Base-by-base conservation (phyloP, 768 basidiomycete genomes). In the Ramaria sp. region DNA sequence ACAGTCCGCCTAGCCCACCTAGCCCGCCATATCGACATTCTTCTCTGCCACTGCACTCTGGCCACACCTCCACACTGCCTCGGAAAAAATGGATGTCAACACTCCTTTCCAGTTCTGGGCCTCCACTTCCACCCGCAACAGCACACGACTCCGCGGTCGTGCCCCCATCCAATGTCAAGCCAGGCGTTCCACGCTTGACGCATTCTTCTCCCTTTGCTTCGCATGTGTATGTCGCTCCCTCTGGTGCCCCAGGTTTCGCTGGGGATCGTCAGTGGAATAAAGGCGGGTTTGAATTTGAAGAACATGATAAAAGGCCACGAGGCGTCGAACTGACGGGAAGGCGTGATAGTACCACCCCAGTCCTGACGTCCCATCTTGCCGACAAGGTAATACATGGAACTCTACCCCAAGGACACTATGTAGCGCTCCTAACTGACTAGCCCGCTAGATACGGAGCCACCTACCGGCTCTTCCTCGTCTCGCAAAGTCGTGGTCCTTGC, bases 381-480 rank as follows among this genome's bases (percentile, higher is more conserved):
- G 75, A 82, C 61, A 59, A 75, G 70, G 90, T 91, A 63, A 37
- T 10, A 41, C 20, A 17, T 30, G 30, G 38, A 81, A 69, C 12
- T 53, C 42, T 50, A 30, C 24, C 24, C 53, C 22, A 22, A 38
- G 59, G 41, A 38, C 47, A 57, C 46, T 57, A 56, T n/a, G 20
- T 43, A 24, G 33, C 33, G 50, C 15, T 34, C 17, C 19, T 12
- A 19, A 13, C 30, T 57, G 12, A 51, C 53, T 17, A 37, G 43
- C 51, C 17, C 48, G 3, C 17, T 53, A 91, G 89, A 72, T 93
- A 24, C 84, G 88, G 0, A 69, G 81, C 1, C 74, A 82, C 57
- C 75, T 94, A 1, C 86, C 91, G 0, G 82, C 89, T 0, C 77
- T 93, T 6, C 74, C 80, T 1, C 83, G 86, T 4, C 78, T 94